Conservation (phyloP, 2,329 filamentous ascomycete species). For the Paraphoma sp. region DNA sequence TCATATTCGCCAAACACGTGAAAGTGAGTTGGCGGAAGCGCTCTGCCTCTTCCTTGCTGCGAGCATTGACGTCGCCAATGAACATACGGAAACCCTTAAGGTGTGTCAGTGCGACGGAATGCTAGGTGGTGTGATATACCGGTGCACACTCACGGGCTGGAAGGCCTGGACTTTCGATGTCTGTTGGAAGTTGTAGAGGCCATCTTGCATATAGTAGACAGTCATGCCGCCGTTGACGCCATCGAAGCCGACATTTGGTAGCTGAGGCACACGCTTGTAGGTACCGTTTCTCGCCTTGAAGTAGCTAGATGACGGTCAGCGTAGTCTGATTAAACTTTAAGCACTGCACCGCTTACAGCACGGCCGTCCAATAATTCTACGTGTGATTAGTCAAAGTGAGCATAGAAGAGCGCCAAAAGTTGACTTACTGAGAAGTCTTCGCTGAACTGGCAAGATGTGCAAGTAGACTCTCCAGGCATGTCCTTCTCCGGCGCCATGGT, state of each 20-base stretch:
- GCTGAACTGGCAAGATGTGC: constrained; percentile 38
- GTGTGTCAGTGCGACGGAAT: constrained; percentile 3
- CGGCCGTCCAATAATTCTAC: constrained; percentile 40
- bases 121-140: too few species aligned
- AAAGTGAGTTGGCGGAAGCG: constrained; percentile 55
- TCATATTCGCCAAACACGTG: constrained; percentile 50
- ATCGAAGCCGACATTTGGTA: constrained; percentile 28
- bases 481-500: constrained; percentile 31
- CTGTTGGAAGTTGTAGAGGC: constrained; percentile 32
- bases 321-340: neutral
- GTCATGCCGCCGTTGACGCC: constrained; percentile 28
- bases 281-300: constrained; percentile 34
- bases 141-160: constrained; percentile 29
- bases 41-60: constrained; percentile 39
- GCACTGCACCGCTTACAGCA: constrained; percentile 23
- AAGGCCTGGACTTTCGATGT: constrained; percentile 52
- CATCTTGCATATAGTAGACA: constrained; percentile 37
- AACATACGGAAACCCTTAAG: constrained; percentile 39
- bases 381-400: neutral
- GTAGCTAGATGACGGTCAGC: constrained; percentile 18
- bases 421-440: constrained; percentile 27
- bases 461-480: constrained; percentile 31
- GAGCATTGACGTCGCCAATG: constrained; percentile 35
- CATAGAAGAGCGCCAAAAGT: neutral
- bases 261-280: constrained; percentile 25